Conservation (phyloP, 2,329 filamentous ascomycete genomes). For the Colletotrichum noveboracense region DNA sequence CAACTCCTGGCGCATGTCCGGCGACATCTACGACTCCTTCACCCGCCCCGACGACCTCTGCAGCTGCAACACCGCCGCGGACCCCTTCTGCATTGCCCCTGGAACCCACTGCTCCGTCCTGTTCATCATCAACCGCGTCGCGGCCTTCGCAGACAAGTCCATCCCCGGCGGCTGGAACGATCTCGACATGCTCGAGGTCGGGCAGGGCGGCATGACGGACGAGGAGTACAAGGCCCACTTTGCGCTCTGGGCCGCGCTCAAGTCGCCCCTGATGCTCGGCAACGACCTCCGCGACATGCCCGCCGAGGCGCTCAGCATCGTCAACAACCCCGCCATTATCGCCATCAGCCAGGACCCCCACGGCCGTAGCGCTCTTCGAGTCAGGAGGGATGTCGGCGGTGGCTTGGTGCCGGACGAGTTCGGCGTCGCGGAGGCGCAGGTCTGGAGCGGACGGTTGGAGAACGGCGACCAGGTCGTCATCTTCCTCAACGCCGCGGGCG, state of each 20-base stretch:
- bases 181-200: slow-evolving; percentile 49
- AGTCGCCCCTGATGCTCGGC: slow-evolving; percentile 49
- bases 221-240: slow-evolving; percentile 49
- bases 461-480: slow-evolving; percentile 24
- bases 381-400: slow-evolving; percentile 36
- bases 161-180: slow-evolving; percentile 28
- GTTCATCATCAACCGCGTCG: slow-evolving; percentile 30
- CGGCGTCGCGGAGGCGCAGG: slow-evolving; percentile 30
- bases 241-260: slow-evolving; percentile 51
- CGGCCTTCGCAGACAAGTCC: slow-evolving; percentile 21
- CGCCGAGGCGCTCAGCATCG: slow-evolving; percentile 22
- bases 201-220: slow-evolving; percentile 38
- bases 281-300: slow-evolving; percentile 36
- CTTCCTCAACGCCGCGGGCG: slow-evolving; percentile 21
- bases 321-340: slow-evolving; percentile 28
- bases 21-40: slow-evolving; percentile 38
- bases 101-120: slow-evolving; percentile 31
- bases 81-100: slow-evolving; percentile 26
- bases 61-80: slow-evolving; percentile 31
- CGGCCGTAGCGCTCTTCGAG: slow-evolving; percentile 30
- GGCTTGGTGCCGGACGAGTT: slow-evolving; percentile 31
- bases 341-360: slow-evolving; percentile 40
- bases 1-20: slow-evolving; percentile 38
- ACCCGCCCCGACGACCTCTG: slow-evolving; percentile 35
- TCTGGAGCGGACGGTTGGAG: slow-evolving; percentile 31